phyloP scores from a whole-genome alignment of 2,329 filamentous ascomycete species.

The Aspergillus flavus region DNA sequence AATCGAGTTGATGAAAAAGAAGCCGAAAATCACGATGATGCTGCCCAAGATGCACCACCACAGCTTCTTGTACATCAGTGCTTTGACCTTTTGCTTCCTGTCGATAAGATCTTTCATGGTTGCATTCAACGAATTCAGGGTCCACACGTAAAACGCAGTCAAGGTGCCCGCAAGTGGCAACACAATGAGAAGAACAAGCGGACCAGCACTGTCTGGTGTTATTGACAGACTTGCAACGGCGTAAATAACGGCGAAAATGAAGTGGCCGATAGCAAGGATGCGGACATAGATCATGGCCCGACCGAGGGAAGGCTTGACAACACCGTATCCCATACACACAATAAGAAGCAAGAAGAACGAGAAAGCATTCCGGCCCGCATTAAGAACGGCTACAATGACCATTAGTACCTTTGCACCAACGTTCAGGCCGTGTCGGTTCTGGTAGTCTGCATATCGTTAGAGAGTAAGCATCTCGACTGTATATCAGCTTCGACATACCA shows the following conservation, averaged over 20 bases:
- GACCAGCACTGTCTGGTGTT: constrained; percentile 85
- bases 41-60: constrained; percentile 97
- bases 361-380: constrained; percentile 93
- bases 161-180: constrained; percentile 87
- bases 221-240: constrained; percentile 86
- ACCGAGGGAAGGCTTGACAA: constrained; percentile 90
- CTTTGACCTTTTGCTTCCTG: constrained; percentile 90
- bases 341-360: constrained; percentile 98
- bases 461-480: not conserved
- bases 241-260: constrained; percentile 92
- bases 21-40: constrained; percentile 93
- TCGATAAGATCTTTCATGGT: constrained; percentile 97
- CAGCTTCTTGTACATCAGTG: constrained; percentile 94
- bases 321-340: constrained; percentile 98
- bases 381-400: constrained; percentile 87
- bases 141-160: constrained; percentile 98
- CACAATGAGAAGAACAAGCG: constrained; percentile 88
- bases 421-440: constrained; percentile 87
- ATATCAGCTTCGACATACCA: constrained; percentile 54
- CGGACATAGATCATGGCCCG: constrained; percentile 94
- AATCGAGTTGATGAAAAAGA: constrained; percentile 98
- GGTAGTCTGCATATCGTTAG: constrained; percentile 68
- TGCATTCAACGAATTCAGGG: constrained; percentile 87
- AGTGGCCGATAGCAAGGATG: constrained; percentile 87
- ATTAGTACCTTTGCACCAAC: constrained; percentile 81